phyloP scores from a whole-genome alignment of 441 rosid species.

The Rhodomyrtus psidioides region DNA sequence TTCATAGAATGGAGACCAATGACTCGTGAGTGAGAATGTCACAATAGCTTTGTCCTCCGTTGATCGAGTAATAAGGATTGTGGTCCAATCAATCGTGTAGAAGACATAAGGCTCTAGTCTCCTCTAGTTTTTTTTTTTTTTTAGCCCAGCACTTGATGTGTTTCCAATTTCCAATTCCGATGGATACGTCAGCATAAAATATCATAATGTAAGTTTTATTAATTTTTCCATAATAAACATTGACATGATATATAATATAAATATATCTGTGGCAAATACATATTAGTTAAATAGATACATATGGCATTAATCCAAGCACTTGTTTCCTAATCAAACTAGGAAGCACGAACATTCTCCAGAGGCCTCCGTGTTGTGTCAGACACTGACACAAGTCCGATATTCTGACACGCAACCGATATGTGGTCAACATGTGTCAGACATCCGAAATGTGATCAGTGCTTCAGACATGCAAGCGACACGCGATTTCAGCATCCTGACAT shows the following conservation, averaged over 20 bases:
- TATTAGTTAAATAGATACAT: background rate
- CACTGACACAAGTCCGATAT: no score
- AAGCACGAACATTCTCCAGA: no score
- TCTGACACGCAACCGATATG: no score
- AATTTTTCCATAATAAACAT: background rate
- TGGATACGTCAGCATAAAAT: no score
- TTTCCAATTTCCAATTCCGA: background rate
- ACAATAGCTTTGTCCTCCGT: background rate
- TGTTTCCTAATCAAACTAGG: no score
- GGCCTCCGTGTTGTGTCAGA: no score
- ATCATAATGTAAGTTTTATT: background rate
- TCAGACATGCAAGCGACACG: no score
- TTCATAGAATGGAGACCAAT: background rate
- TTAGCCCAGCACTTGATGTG: background rate
- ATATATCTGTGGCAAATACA: background rate
- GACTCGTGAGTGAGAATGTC: background rate
- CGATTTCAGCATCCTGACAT: no score
- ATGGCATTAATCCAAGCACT: no score
- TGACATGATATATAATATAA: background rate
- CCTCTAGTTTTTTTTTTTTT: background rate
- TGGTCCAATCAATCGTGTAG: background rate
- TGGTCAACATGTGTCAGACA: no score
- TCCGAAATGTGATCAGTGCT: no score
- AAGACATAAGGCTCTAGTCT: background rate
- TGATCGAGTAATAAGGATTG: background rate